Conservation (phyloP, 306 rosid species). For the Prunus mongolica region DNA sequence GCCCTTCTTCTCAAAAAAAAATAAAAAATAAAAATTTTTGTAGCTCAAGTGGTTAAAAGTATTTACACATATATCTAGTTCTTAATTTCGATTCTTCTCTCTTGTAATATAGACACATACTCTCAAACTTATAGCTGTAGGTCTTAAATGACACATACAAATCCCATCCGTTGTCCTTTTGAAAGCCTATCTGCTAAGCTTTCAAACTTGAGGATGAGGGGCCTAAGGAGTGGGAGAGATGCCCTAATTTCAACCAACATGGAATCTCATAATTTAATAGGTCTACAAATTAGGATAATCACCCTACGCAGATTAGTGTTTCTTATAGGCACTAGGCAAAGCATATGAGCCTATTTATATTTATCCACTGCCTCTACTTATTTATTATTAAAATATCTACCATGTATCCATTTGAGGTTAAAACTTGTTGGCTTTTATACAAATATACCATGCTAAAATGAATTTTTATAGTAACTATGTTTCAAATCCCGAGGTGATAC, state of each 20-base stretch:
- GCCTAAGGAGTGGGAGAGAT: background rate
- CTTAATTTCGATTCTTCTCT: too few species aligned
- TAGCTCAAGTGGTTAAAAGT: too few species aligned
- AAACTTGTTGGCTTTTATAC: background rate
- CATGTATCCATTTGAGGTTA: background rate
- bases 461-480: constrained; percentile 6
- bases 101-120: background rate
- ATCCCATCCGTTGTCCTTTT: constrained; percentile 15
- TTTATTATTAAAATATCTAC: too few species aligned
- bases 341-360: background rate
- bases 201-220: background rate
- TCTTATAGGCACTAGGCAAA: background rate
- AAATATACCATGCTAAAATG: background rate
- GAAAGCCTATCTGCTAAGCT: background rate
- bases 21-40: fast-evolving
- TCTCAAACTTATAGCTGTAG: background rate
- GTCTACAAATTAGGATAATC: background rate
- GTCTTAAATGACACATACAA: constrained; percentile 35
- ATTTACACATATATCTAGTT: too few species aligned
- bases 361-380: background rate
- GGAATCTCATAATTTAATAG: constrained; percentile 2
- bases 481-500: constrained; percentile 27
- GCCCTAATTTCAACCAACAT: background rate
- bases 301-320: background rate
- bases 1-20: background rate